Conservation (phyloP, 805 yeast species). For the Cyberlindnera samutprakarnensis region DNA sequence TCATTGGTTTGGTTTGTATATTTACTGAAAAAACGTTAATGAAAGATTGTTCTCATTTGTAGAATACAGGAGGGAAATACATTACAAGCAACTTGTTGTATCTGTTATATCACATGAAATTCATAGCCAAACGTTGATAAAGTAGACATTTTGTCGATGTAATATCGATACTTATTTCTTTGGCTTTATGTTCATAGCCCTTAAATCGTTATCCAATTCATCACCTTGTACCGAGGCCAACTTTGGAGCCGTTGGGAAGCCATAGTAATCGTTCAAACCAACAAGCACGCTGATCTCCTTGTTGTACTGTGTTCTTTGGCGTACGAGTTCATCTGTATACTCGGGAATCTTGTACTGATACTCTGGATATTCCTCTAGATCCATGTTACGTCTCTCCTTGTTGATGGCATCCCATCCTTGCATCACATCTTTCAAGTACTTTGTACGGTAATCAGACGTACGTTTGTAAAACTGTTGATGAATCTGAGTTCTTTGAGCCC, state of each 20-base stretch:
- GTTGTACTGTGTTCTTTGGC: conserved; percentile 57
- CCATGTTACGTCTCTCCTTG: conserved; percentile 79
- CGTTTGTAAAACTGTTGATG: conserved; percentile 79
- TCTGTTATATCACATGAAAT: too few relatives aligned
- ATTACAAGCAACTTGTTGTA: too few relatives aligned
- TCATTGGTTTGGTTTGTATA: conserved; percentile 7
- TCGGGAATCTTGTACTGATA: conserved; percentile 34
- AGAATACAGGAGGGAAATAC: too few relatives aligned
- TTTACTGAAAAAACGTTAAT: conserved; percentile 18
- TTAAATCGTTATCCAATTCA: conserved; percentile 71
- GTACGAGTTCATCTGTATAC: conserved; percentile 42
- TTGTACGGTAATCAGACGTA: conserved; percentile 56
- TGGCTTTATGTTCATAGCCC: conserved; percentile 35
- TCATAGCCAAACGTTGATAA: too few relatives aligned
- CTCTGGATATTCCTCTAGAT: conserved; percentile 42
- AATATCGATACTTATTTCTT: conserved; percentile 1
- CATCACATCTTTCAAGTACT: conserved; percentile 66
- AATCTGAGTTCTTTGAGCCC: conserved; percentile 67
- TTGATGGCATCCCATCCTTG: conserved; percentile 88
- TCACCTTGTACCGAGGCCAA: conserved; percentile 56
- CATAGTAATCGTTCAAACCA: conserved; percentile 59
- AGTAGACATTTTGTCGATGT: background rate
- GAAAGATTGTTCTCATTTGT: conserved; percentile 3
- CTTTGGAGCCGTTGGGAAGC: conserved; percentile 79
- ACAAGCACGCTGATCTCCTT: conserved; percentile 63